Evolutionary conservation across 257 asterid species (phyloP).

Genomic region (Ballota nigra): DNA sequence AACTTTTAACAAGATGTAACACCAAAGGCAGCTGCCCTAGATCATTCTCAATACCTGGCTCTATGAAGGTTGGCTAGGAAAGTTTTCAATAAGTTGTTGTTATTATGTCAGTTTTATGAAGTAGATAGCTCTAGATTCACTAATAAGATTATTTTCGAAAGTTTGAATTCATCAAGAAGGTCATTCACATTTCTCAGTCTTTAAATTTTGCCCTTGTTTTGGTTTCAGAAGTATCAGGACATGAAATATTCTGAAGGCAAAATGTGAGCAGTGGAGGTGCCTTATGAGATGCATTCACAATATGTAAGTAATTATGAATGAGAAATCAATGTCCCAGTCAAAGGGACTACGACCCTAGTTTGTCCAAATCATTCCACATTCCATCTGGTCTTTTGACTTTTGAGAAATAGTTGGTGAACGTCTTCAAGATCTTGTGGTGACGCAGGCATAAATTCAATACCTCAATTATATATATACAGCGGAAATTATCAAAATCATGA

Average conservation of each 20-base stretch:
- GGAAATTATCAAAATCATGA: slow-evolving; percentile 1
- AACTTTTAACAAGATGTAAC: no score
- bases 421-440: neutral
- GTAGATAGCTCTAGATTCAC: neutral
- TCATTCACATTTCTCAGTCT: no score
- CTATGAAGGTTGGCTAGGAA: no score
- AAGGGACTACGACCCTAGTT: neutral
- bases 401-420: neutral
- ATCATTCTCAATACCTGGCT: no score
- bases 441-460: neutral
- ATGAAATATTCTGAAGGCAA: neutral
- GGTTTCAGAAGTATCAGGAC: neutral
- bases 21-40: no score
- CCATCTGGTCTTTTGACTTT: slow-evolving; percentile 1
- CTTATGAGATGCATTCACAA: neutral
- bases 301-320: neutral
- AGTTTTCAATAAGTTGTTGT: neutral
- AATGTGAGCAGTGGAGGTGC: neutral
- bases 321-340: neutral
- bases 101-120: neutral
- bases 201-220: neutral
- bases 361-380: slow-evolving; percentile 13
- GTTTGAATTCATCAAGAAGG: neutral
- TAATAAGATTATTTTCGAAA: neutral
- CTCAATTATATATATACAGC: neutral